These are phyloP conservation scores for Filobasidium wieringae DNA, from an alignment of 768 basidiomycete species.

Conservation along the genomic window DNA sequence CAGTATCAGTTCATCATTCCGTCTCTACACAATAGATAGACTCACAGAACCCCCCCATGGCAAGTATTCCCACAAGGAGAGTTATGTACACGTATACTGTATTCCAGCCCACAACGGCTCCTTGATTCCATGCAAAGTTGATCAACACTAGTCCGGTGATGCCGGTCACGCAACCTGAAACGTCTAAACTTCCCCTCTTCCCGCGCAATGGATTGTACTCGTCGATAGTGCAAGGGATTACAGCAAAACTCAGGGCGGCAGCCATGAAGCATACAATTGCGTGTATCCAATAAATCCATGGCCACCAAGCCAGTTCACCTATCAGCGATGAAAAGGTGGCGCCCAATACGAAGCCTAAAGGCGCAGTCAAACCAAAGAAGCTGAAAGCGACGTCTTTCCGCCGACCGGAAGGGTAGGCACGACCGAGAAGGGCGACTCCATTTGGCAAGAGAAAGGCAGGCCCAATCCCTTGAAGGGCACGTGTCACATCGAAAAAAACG, in stretches of 20 bases:
- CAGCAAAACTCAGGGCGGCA: conserved; percentile 9
- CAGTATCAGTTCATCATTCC: not conserved
- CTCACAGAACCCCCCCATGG: conserved; percentile 11
- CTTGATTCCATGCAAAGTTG: conserved; percentile 30
- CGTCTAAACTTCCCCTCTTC: conserved; percentile 13
- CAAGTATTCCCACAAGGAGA: conserved; percentile 19
- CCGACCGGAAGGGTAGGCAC: conserved; percentile 20
- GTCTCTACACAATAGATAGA: not conserved
- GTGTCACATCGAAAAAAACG: conserved; percentile 20
- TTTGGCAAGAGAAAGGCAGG: conserved; percentile 23
- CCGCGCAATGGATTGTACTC: conserved; percentile 5
- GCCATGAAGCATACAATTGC: conserved; percentile 10
- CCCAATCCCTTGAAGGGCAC: conserved; percentile 24
- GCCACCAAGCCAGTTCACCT: conserved; percentile 11
- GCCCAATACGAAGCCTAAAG: conserved; percentile 21
- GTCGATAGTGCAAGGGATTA: conserved; percentile 11
- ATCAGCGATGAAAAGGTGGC: conserved; percentile 19
- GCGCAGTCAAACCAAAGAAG: conserved; percentile 20
- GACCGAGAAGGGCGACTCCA: conserved; percentile 23
- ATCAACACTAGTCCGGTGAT: conserved; percentile 19
- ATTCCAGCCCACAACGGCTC: conserved; percentile 20
- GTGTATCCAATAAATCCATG: conserved; percentile 23
- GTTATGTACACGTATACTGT: conserved; percentile 19
- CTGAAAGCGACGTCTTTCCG: conserved; percentile 21
- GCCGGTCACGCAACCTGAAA: conserved; percentile 19